phyloP scores from a whole-genome alignment of 768 basidiomycete species.

The Udeniomyces megalosporus region DNA sequence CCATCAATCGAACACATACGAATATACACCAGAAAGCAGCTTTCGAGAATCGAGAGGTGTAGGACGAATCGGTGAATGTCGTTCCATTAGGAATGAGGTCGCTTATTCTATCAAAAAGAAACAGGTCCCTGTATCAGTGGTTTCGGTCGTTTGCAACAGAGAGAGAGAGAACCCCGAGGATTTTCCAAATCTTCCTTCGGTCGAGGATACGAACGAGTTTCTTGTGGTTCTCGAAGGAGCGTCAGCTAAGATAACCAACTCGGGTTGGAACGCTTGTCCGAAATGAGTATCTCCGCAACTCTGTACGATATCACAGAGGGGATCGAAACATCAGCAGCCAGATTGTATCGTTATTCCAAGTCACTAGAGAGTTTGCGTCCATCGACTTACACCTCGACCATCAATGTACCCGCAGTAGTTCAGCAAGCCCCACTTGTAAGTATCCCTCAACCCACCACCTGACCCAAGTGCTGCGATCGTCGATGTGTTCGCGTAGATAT shows the following conservation, averaged over 20 bases:
- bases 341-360: too few relatives aligned
- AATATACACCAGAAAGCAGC: constrained; percentile 16
- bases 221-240: background rate
- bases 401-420: constrained; percentile 6
- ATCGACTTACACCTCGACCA: background rate
- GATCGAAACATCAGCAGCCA: too few relatives aligned
- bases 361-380: too few relatives aligned
- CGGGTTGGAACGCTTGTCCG: constrained; percentile 1
- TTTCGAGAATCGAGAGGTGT: background rate
- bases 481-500: background rate
- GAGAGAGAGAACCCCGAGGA: background rate
- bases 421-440: constrained; percentile 8
- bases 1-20: background rate
- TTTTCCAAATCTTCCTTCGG: background rate
- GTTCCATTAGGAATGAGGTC: background rate
- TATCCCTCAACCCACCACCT: background rate
- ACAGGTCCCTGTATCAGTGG: too few relatives aligned
- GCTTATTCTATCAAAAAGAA: background rate
- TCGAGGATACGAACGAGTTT: background rate
- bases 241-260: background rate
- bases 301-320: background rate
- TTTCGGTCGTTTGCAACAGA: too few relatives aligned
- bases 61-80: background rate
- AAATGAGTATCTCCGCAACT: background rate
- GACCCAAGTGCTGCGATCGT: constrained; percentile 1